A percentile compares a stretch with the other conserved stretches of the same genome.
Evolutionary conservation across 2,329 filamentous ascomycete genomes (phyloP).

Genomic region (Beauveria medogensis): DNA sequence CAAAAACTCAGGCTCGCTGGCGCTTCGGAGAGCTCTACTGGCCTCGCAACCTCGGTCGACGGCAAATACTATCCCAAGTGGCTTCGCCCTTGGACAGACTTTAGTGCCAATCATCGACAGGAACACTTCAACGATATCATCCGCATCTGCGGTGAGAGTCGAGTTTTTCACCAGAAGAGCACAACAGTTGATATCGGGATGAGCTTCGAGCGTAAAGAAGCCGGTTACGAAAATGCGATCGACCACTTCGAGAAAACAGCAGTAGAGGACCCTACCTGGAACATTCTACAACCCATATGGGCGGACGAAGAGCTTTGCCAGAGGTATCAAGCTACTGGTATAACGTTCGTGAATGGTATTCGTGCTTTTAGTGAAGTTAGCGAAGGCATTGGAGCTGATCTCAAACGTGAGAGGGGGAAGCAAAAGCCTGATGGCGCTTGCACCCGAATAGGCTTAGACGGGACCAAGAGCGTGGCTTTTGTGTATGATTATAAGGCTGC

Average conservation of each 20-base stretch:
- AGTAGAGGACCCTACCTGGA: neutral
- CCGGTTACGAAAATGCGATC: neutral
- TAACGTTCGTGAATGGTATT: neutral
- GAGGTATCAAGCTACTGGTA: neutral
- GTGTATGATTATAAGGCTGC: slow-evolving; percentile 2
- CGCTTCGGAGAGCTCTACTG: no score
- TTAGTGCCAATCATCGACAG: neutral
- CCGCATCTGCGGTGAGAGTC: neutral
- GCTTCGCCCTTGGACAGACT: neutral
- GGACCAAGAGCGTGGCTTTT: neutral
- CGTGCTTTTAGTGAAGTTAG: neutral
- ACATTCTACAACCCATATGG: neutral
- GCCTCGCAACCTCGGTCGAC: no score
- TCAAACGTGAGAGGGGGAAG: neutral
- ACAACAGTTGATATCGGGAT: neutral
- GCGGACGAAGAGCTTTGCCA: neutral
- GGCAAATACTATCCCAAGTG: neutral
- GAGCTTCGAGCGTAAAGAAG: neutral
- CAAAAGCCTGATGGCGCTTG: neutral
- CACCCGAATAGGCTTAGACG: neutral
- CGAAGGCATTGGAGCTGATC: neutral
- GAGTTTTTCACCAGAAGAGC: neutral
- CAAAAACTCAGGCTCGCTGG: no score
- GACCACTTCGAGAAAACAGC: neutral
- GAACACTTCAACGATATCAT: neutral